Evolutionary conservation across 768 basidiomycete genomes (phyloP).

Genomic region (Panaeolus cyanescens): DNA sequence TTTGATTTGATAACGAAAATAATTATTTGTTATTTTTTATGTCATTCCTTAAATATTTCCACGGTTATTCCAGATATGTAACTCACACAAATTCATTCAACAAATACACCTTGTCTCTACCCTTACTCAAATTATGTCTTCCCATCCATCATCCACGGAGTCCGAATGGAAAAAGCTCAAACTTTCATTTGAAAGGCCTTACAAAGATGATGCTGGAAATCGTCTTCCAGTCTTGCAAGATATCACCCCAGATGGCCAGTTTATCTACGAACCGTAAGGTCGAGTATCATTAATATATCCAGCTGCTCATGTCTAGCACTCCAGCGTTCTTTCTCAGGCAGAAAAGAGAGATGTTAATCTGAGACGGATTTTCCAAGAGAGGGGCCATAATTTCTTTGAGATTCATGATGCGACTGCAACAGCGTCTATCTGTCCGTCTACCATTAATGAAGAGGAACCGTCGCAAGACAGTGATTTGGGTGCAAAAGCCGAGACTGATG

Average conservation of each 20-base stretch:
- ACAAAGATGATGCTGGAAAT: constrained; percentile 75
- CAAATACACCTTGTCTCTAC: background rate
- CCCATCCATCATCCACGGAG: constrained; percentile 13
- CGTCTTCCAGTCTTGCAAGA: constrained; percentile 65
- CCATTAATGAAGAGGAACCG: constrained; percentile 17
- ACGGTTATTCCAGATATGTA: background rate
- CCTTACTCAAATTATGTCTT: background rate
- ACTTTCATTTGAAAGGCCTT: constrained; percentile 76
- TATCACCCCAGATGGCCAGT: constrained; percentile 68
- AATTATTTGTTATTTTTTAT: background rate
- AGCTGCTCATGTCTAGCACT: constrained; percentile 12
- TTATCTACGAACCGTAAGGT: constrained; percentile 72
- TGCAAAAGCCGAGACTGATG: constrained; percentile 28
- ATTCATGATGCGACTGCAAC: constrained; percentile 15
- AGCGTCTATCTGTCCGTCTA: constrained; percentile 12
- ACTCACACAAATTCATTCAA: background rate
- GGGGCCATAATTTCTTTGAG: constrained; percentile 78
- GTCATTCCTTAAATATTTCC: background rate
- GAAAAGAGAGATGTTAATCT: constrained; percentile 66
- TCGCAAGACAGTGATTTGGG: constrained; percentile 25
- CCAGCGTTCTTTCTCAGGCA: constrained; percentile 56
- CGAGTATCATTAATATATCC: constrained; percentile 5
- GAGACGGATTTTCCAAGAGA: constrained; percentile 69
- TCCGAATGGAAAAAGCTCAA: constrained; percentile 60
- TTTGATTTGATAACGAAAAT: background rate